phyloP scores from a whole-genome alignment of 495 filamentous ascomycete species.

The Aspergillus cavernicola region DNA sequence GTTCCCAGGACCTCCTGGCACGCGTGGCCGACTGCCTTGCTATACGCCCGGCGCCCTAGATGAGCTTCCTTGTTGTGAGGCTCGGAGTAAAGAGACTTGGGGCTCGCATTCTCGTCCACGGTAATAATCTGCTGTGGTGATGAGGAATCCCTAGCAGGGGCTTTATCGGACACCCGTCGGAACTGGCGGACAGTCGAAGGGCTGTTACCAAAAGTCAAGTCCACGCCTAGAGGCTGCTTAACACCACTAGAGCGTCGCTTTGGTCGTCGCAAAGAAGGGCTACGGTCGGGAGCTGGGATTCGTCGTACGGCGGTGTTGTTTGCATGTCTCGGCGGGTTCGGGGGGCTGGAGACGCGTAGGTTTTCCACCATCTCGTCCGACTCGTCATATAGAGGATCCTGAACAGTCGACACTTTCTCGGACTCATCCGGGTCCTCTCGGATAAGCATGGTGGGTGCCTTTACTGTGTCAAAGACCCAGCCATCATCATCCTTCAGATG shows the following conservation, averaged over 20 bases:
- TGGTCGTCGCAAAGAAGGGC: constrained; percentile 41
- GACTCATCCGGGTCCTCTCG: constrained; percentile 36
- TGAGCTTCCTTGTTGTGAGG: constrained; percentile 69
- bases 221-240: constrained; percentile 74
- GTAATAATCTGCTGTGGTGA: constrained; percentile 28
- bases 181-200: constrained; percentile 88
- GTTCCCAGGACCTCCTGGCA: constrained; percentile 81
- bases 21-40: constrained; percentile 70
- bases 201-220: constrained; percentile 86
- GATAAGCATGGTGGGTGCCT: constrained; percentile 51
- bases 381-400: constrained; percentile 25
- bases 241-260: constrained; percentile 53
- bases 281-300: constrained; percentile 46
- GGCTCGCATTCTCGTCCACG: constrained; percentile 45
- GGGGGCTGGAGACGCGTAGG: constrained; percentile 36
- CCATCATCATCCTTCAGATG: constrained; percentile 66
- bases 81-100: constrained; percentile 32
- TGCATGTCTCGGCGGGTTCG: constrained; percentile 35
- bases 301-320: constrained; percentile 50
- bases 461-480: constrained; percentile 98
- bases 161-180: constrained; percentile 76
- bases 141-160: constrained; percentile 33
- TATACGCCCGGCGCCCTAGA: constrained; percentile 73
- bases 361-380: constrained; percentile 41
- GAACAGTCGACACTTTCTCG: constrained; percentile 27